Conservation (phyloP, 2,329 filamentous ascomycete genomes). For the Colletotrichum chrysophilum region DNA sequence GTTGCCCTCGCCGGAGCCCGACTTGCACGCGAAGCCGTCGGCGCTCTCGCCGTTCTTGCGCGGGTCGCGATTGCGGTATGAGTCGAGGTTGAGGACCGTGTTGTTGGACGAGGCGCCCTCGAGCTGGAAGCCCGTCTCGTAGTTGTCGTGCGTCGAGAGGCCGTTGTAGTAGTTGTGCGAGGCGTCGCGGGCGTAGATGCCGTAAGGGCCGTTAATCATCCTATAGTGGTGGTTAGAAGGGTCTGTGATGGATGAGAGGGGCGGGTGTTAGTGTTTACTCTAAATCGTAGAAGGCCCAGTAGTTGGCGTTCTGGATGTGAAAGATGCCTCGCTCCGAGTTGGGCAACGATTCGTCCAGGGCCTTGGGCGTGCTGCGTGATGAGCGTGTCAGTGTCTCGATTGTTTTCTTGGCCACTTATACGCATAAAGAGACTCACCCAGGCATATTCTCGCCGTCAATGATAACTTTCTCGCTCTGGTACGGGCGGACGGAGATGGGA, state of each 20-base stretch:
- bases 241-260: neutral
- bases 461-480: constrained; percentile 44
- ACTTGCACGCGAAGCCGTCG: constrained; percentile 52
- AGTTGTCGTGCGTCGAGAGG: constrained; percentile 38
- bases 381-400: neutral
- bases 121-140: constrained; percentile 38
- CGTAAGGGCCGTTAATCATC: constrained; percentile 36
- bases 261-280: constrained; percentile 15
- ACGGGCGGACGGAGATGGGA: constrained; percentile 44
- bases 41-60: constrained; percentile 54
- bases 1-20: constrained; percentile 49
- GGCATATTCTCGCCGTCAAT: constrained; percentile 48
- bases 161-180: constrained; percentile 36
- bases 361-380: constrained; percentile 38
- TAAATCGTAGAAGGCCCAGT: constrained; percentile 48
- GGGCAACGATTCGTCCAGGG: constrained; percentile 39
- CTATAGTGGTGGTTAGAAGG: constrained; percentile 17
- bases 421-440: constrained; percentile 16
- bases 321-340: constrained; percentile 46
- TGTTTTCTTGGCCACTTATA: neutral
- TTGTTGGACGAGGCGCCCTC: constrained; percentile 35
- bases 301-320: constrained; percentile 46
- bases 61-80: constrained; percentile 45
- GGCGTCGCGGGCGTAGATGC: constrained; percentile 35
- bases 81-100: constrained; percentile 43